Evolutionary conservation across 2,329 filamentous ascomycete species (phyloP).

Genomic region (Sordariomycetes sp.): DNA sequence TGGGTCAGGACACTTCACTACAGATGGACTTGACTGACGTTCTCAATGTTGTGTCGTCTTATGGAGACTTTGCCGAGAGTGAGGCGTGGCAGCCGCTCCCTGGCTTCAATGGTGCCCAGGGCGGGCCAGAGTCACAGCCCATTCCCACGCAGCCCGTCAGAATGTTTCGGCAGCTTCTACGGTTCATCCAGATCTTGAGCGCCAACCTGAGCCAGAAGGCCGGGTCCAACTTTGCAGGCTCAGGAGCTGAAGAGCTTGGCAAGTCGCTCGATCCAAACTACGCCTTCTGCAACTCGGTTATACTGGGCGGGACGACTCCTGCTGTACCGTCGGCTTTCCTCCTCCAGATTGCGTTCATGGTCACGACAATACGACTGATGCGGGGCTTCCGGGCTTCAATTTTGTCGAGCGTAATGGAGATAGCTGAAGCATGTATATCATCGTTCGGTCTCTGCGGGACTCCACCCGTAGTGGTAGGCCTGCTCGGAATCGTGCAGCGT

Average conservation of each 20-base stretch:
- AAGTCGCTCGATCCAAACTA: constrained; percentile 22
- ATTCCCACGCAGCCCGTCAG: constrained; percentile 22
- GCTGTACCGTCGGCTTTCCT: constrained; percentile 24
- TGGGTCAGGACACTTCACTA: constrained; percentile 41
- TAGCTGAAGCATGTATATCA: constrained; percentile 20
- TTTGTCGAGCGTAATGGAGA: constrained; percentile 24
- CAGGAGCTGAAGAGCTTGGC: constrained; percentile 24
- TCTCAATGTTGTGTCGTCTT: constrained; percentile 2
- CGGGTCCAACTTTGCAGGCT: too few relatives aligned
- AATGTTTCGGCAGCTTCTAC: constrained; percentile 31
- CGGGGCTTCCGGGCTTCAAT: constrained; percentile 22
- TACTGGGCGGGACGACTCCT: constrained; percentile 23
- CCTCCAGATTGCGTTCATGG: constrained; percentile 26
- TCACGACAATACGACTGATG: constrained; percentile 22
- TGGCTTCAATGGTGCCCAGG: constrained; percentile 8
- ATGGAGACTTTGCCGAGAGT: constrained; percentile 8
- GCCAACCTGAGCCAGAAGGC: constrained; percentile 12
- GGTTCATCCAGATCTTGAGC: constrained; percentile 25
- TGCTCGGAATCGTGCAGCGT: constrained; percentile 24
- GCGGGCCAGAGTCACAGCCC: constrained; percentile 3
- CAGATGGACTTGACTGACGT: constrained; percentile 27
- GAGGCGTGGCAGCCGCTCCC: constrained; percentile 9
- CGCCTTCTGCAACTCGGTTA: constrained; percentile 27
- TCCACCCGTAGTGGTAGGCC: constrained; percentile 21
- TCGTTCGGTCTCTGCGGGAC: constrained; percentile 22